phyloP scores from a whole-genome alignment of 2,329 filamentous ascomycete genomes.

The Elsinoe australis region DNA sequence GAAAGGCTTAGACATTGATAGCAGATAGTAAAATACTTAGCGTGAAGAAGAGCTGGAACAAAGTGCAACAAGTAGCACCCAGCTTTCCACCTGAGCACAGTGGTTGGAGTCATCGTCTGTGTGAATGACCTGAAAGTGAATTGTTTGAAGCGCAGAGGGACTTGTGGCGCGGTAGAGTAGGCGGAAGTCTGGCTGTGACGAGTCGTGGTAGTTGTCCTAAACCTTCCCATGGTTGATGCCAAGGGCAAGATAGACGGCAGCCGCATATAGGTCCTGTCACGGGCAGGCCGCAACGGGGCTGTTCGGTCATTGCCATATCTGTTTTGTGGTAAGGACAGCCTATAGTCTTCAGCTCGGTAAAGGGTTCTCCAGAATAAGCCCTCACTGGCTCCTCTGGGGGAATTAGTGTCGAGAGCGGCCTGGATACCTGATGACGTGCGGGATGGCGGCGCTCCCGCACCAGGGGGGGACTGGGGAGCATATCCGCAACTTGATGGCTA shows the following conservation, averaged over 20 bases:
- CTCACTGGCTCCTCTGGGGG: not conserved
- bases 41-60: too few relatives aligned
- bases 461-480: too few relatives aligned
- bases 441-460: too few relatives aligned
- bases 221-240: constrained; percentile 7
- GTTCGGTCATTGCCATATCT: not conserved
- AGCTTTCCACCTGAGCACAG: constrained; percentile 1
- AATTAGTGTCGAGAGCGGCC: too few relatives aligned
- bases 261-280: constrained; percentile 5
- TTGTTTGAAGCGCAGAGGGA: not conserved
- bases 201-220: constrained; percentile 2
- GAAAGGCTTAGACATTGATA: not conserved
- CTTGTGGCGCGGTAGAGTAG: constrained; percentile 9
- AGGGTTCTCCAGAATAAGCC: not conserved
- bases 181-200: constrained; percentile 14
- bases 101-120: constrained; percentile 6
- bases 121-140: constrained; percentile 12
- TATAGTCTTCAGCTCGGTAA: constrained; percentile 11
- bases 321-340: not conserved
- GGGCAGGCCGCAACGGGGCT: not conserved
- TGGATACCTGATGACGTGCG: constrained; percentile 4
- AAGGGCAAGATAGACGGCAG: constrained; percentile 9
- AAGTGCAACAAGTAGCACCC: constrained; percentile 6
- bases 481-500: too few relatives aligned
- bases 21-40: constrained; percentile 6